Percentiles rank a stretch among this genome's conserved stretches.
These are phyloP conservation scores for Stenocarpella maydis DNA, from an alignment of 2,329 filamentous ascomycete genomes.

Conservation along the genomic window DNA sequence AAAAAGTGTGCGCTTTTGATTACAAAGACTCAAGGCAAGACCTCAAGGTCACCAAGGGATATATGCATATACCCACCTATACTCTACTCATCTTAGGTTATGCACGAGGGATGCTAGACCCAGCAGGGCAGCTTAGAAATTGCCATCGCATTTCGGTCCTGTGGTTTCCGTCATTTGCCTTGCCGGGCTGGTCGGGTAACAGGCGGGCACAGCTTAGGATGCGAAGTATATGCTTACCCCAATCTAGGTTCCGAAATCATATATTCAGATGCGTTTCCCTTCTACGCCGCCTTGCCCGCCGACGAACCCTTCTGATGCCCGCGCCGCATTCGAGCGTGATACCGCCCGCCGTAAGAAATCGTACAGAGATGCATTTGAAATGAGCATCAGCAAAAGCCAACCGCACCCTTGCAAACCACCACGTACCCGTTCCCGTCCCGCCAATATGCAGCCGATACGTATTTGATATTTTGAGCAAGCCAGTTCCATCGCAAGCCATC, in stretches of 20 bases:
- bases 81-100: slow-evolving; percentile 12
- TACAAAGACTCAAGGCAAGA: slow-evolving; percentile 24
- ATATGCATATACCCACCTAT: not conserved
- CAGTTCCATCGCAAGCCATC: not conserved
- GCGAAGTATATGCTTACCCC: slow-evolving; percentile 9
- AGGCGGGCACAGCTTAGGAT: slow-evolving; percentile 11
- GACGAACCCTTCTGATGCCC: not conserved
- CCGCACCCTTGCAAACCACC: slow-evolving; percentile 1
- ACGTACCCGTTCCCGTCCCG: not conserved
- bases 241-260: slow-evolving; percentile 19
- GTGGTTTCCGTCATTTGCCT: not conserved
- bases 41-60: slow-evolving; percentile 29
- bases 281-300: not conserved
- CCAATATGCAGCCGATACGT: not conserved
- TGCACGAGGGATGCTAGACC: slow-evolving; percentile 12
- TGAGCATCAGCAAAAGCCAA: slow-evolving; percentile 10
- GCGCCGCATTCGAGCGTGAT: slow-evolving; percentile 8
- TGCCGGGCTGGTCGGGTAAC: not conserved
- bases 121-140: not conserved
- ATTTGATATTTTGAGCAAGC: not conserved
- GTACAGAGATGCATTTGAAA: slow-evolving; percentile 28
- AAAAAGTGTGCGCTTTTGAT: slow-evolving; percentile 14
- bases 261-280: slow-evolving; percentile 21
- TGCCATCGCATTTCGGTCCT: not conserved
- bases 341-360: slow-evolving; percentile 9